Evolutionary conservation across 352 stramenopile species (phyloP).

Genomic region (Lagenidium sp.): DNA sequence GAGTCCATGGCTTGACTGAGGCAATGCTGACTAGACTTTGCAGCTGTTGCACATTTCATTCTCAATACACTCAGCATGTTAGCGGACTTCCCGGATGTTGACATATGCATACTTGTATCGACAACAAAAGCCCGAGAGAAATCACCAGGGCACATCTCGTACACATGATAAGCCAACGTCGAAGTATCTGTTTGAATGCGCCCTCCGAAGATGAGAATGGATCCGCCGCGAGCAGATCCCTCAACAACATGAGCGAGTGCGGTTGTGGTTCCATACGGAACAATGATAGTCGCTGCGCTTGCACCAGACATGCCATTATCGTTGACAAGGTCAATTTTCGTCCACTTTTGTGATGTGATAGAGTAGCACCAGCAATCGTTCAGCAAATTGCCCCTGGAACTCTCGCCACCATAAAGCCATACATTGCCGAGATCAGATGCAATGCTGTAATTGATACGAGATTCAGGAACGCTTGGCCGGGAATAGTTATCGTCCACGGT

Average conservation of each 20-base stretch:
- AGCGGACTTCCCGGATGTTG: slow-evolving; percentile 40
- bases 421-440: slow-evolving; percentile 70
- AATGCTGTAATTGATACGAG: slow-evolving; percentile 61
- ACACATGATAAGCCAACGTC: slow-evolving; percentile 16
- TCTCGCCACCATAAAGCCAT: slow-evolving; percentile 67
- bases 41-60: slow-evolving; percentile 22
- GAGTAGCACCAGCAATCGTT: slow-evolving; percentile 78
- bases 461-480: slow-evolving; percentile 33
- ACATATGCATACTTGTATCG: slow-evolving; percentile 37
- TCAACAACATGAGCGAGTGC: too few relatives aligned
- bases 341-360: slow-evolving; percentile 58
- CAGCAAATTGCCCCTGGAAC: slow-evolving; percentile 33
- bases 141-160: slow-evolving; percentile 22
- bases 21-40: slow-evolving; percentile 34
- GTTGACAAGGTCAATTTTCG: slow-evolving; percentile 32
- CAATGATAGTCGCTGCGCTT: slow-evolving; percentile 33
- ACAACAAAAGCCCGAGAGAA: slow-evolving; percentile 26
- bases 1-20: slow-evolving; percentile 39
- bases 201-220: too few relatives aligned
- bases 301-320: slow-evolving; percentile 22
- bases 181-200: too few relatives aligned
- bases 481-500: slow-evolving; percentile 22
- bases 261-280: slow-evolving; percentile 32
- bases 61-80: slow-evolving; percentile 41
- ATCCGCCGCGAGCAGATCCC: too few relatives aligned